Conservation (phyloP, 768 basidiomycete genomes). For the Pseudohyphozyma bogoriensis region DNA sequence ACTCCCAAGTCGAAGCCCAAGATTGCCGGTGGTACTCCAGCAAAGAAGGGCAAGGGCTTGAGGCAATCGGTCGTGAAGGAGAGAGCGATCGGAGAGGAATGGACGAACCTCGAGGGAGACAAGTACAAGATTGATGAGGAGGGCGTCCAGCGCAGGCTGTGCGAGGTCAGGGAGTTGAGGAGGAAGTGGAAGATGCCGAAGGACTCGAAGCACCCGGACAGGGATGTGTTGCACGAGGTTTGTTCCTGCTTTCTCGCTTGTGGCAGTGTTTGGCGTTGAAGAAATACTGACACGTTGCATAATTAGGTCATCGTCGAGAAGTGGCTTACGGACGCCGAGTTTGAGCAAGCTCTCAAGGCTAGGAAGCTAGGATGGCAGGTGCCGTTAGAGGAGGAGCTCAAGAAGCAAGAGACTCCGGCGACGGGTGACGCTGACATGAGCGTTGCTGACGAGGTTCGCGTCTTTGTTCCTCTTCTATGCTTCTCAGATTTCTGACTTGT, state of each 20-base stretch:
- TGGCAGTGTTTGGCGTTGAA: no score
- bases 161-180: conserved; percentile 16
- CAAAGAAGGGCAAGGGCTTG: no score
- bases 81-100: conserved; percentile 16
- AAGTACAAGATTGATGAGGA: conserved; percentile 1
- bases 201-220: conserved; percentile 16
- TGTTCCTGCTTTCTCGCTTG: neutral
- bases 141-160: conserved; percentile 10
- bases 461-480: neutral
- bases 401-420: neutral
- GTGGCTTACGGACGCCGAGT: conserved; percentile 17
- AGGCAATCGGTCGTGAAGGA: no score
- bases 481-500: neutral
- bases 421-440: neutral
- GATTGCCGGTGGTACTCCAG: no score
- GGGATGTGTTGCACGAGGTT: conserved; percentile 16
- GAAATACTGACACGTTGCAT: neutral
- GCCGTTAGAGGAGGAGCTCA: conserved; percentile 3
- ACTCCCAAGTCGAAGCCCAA: neutral
- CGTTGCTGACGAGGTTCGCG: neutral
- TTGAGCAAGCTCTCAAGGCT: neutral
- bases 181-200: conserved; percentile 13
- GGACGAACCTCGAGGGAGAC: conserved; percentile 23
- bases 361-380: conserved; percentile 22
- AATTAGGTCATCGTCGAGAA: conserved; percentile 16